Conservation (phyloP, 805 yeast species). For the Wickerhamiella parazyma region DNA sequence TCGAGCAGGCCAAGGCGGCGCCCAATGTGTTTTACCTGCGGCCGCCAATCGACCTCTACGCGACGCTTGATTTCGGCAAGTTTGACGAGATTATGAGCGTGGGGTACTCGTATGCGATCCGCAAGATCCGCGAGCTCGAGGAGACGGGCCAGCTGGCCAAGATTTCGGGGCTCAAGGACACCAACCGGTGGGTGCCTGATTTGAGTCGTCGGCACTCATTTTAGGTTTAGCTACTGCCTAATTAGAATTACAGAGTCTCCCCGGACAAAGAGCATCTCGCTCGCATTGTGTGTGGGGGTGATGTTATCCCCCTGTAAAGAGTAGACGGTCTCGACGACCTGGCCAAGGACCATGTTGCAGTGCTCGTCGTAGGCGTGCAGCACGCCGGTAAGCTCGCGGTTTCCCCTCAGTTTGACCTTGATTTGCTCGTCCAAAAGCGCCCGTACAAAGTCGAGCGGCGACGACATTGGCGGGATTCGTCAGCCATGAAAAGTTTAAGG, state of each 20-base stretch:
- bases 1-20: slow-evolving; percentile 71
- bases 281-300: slow-evolving; percentile 36
- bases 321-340: slow-evolving; percentile 75
- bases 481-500: slow-evolving; percentile 3
- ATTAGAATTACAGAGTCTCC: slow-evolving; percentile 94
- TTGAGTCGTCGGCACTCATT: slow-evolving; percentile 4
- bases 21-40: slow-evolving; percentile 79
- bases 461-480: slow-evolving; percentile 27
- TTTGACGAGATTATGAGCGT: slow-evolving; percentile 80
- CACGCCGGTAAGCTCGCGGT: slow-evolving; percentile 80
- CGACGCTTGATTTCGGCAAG: slow-evolving; percentile 81
- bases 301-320: slow-evolving; percentile 36
- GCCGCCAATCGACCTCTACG: slow-evolving; percentile 88
- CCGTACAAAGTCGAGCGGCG: slow-evolving; percentile 85
- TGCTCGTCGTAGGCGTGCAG: slow-evolving; percentile 93
- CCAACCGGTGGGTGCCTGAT: slow-evolving; percentile 7
- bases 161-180: slow-evolving; percentile 5
- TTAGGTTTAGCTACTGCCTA: slow-evolving; percentile 28
- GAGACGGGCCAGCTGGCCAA: background rate
- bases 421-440: slow-evolving; percentile 77
- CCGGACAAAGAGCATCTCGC: slow-evolving; percentile 88
- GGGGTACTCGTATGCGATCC: slow-evolving; percentile 62
- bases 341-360: slow-evolving; percentile 89
- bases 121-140: slow-evolving; percentile 39
- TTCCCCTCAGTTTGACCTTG: slow-evolving; percentile 82